Evolutionary conservation across 2,329 filamentous ascomycete genomes (phyloP).

Genomic region (Trichoderma lentiforme): DNA sequence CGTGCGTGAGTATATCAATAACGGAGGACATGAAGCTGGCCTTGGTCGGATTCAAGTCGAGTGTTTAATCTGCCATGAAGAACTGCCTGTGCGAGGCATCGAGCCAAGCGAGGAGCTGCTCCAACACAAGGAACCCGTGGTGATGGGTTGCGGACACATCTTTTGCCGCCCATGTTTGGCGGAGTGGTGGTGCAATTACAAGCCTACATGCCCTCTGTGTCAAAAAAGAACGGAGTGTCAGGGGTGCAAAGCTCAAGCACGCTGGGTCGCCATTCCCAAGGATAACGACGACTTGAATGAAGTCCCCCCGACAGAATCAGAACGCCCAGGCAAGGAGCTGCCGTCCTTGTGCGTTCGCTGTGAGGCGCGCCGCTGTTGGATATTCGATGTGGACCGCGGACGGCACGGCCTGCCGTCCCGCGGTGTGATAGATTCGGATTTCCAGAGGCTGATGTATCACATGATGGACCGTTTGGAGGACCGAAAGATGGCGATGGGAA

Average conservation of each 20-base stretch:
- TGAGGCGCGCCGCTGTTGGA: slow-evolving; percentile 8
- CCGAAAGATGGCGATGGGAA: neutral
- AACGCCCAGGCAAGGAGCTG: neutral
- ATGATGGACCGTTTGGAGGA: slow-evolving; percentile 17
- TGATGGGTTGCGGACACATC: slow-evolving; percentile 26
- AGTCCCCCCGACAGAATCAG: neutral
- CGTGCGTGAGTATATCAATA: neutral
- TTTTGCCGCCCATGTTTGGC: slow-evolving; percentile 22
- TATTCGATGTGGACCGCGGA: neutral
- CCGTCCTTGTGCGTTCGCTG: slow-evolving; percentile 19
- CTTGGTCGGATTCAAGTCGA: neutral
- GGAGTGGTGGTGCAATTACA: neutral
- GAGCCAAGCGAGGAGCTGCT: neutral
- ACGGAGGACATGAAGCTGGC: neutral
- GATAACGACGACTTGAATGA: neutral
- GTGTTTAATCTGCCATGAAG: neutral
- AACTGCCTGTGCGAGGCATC: neutral
- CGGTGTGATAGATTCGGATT: slow-evolving; percentile 17
- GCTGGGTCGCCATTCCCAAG: neutral
- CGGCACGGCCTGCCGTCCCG: neutral
- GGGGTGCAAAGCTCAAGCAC: neutral
- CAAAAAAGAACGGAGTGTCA: neutral
- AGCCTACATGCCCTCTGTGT: neutral
- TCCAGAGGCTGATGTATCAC: slow-evolving; percentile 22
- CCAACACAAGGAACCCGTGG: neutral